Evolutionary conservation across 371 early-diverging fungal species (phyloP), one percentile per base, ranked within the genome.

Genomic region (Mortierella sp.): DNA sequence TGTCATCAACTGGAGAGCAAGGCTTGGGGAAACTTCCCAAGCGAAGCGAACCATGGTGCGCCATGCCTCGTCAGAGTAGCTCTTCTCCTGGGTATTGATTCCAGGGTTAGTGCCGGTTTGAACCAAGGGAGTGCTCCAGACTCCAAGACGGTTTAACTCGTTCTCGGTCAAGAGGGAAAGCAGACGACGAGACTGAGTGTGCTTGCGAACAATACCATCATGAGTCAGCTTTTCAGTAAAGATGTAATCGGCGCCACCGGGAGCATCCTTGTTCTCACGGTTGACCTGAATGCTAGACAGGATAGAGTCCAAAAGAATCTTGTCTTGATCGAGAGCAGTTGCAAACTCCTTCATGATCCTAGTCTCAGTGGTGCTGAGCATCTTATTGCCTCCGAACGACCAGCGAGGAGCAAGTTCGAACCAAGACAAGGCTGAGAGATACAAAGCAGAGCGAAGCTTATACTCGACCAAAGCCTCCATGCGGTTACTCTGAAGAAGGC

Each of bases 141-240:
- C 91, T 7, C 90, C 87, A 57, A 96, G 82, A 22, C 94, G 91
- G 45, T 90, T 87, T 40, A 98, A 75, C 74, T 98, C 98, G 64
- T 92, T 94, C 75, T 97, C 98, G 26, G 96, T 77, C 37, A 98
- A 89, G 13, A 97, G 72, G 53, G 95, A 78, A 23, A 97, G 66
- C 13, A 98, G 80, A 43, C 87, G 83, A 32, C 89, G 87, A 34
- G 82, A 89, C 60, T 89, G 89, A 15, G 70, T 68, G 13, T 87
- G 78, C 35, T 86, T 84, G 34, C 87, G 86, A 66, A 79, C 65
- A 28, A 89, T 78, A 26, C 83, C 75, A 66, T 86, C 83, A 26
- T 85, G 88, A 12, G 77, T 68, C 26, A 66, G 40, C 13, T 71
- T 53, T 23, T 80, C 64, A 2, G 75, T 45, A 34, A 80, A 65